Evolutionary conservation across 306 rosid species (phyloP), one percentile per base, ranked within the genome.

Genomic region (Gastrolobium bilobum): DNA sequence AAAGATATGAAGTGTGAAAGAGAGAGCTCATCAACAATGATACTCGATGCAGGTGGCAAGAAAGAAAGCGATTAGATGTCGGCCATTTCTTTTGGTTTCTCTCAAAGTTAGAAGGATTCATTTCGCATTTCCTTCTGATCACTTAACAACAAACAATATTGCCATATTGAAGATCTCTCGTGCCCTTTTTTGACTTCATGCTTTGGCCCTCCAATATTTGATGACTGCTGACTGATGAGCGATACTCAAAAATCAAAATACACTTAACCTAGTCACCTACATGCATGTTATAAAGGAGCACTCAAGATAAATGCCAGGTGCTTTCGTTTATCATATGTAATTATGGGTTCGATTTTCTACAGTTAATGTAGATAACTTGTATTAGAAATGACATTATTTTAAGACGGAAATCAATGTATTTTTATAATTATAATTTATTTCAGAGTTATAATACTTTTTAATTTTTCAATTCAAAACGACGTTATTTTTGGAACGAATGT

Each of bases 31-130:
- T 73, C 86, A 46, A 77, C 60, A 2, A 46, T 56, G 81, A 75
- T 64, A 6, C 58, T 66, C 54, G 39, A 37, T 14, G 9, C 6
- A 35, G 44, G 38, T 68, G 71, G 63, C 47, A 69, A 73, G 39
- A 51, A 26, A 10, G 81, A 75, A 70, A 33, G 59, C 26, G 71
- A 68, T 20, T 70, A 30, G 15, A 78, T 84, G 93, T 89, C 91
- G 91, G 91, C 83, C 90, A 87, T 77, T 37, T 48, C 33, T 54
- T 20, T 15, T 54, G 10, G 60, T 54, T 54, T 54, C 60, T 54
- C 60, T 54, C 4, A 3, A 34, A 71, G 10, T 3, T 76, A 38
- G 61, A 66, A 7, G 6, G 40, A 26, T 43, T 4, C 31, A 71
- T 52, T 39, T 10, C 52, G 31, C 7, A 13, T 15, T 52, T 44